Conservation (phyloP, 495 filamentous ascomycete genomes). For the Penicillium malachiteum region DNA sequence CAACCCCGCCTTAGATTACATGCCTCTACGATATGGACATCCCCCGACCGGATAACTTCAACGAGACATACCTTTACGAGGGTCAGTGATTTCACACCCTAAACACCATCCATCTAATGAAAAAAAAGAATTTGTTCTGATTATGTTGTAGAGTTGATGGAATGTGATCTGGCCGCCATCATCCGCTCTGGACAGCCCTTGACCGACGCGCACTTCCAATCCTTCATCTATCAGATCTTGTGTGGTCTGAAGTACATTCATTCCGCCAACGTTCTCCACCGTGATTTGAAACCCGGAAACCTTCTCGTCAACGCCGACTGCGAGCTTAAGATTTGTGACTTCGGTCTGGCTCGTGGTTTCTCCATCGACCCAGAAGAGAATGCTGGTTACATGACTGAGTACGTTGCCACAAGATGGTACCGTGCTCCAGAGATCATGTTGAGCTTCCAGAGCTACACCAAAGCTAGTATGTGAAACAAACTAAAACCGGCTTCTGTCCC, state of each 20-base stretch:
- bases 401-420: slow-evolving; percentile 98
- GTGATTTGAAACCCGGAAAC: slow-evolving; percentile 96
- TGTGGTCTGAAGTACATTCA: slow-evolving; percentile 98
- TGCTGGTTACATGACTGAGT: slow-evolving; percentile 99
- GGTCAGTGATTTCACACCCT: slow-evolving; percentile 49
- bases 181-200: slow-evolving; percentile 94
- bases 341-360: slow-evolving; percentile 92
- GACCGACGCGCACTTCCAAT: slow-evolving; percentile 95
- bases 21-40: slow-evolving; percentile 99
- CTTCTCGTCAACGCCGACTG: slow-evolving; percentile 97
- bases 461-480: slow-evolving; percentile 75
- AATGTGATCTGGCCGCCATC: slow-evolving; percentile 97
- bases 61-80: slow-evolving; percentile 98
- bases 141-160: slow-evolving; percentile 80
- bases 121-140: slow-evolving; percentile 11
- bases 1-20: slow-evolving; percentile 71
- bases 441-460: slow-evolving; percentile 99
- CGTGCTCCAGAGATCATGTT: slow-evolving; percentile 99
- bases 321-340: slow-evolving; percentile 98
- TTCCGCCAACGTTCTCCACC: slow-evolving; percentile 94
- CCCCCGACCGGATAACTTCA: slow-evolving; percentile 95
- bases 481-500: background rate
- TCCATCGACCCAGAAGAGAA: slow-evolving; percentile 98
- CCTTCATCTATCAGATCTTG: slow-evolving; percentile 91
- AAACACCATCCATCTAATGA: background rate